These are phyloP conservation scores for Lachnellula suecica DNA, from an alignment of 2,329 filamentous ascomycete species.

Conservation along the genomic window DNA sequence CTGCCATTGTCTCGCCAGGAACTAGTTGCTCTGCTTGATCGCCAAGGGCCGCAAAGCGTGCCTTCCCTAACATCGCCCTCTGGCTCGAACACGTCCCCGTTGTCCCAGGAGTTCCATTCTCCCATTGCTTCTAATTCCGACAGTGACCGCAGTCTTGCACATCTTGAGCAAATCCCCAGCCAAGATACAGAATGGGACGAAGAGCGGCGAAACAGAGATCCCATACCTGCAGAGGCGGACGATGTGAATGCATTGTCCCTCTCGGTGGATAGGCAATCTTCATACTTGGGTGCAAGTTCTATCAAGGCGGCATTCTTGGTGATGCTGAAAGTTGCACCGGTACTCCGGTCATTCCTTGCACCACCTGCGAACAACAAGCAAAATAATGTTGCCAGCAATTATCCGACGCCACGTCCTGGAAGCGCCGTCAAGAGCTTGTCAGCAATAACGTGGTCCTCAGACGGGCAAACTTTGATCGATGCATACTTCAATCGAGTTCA, in stretches of 20 bases:
- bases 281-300: conserved; percentile 72
- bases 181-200: conserved; percentile 69
- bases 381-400: conserved; percentile 21
- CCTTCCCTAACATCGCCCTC: conserved; percentile 48
- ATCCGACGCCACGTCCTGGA: conserved; percentile 32
- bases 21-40: conserved; percentile 56
- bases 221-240: conserved; percentile 64
- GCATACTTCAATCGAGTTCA: conserved; percentile 76
- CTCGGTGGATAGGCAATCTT: conserved; percentile 55
- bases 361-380: conserved; percentile 24
- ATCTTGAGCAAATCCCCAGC: conserved; percentile 68
- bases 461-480: conserved; percentile 68
- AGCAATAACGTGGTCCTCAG: conserved; percentile 56
- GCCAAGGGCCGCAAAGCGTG: conserved; percentile 30
- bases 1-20: conserved; percentile 57
- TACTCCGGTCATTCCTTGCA: conserved; percentile 45
- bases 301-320: conserved; percentile 74
- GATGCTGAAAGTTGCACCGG: conserved; percentile 55
- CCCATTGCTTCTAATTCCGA: conserved; percentile 51
- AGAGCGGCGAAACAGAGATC: conserved; percentile 51
- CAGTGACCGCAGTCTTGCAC: conserved; percentile 41
- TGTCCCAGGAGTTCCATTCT: conserved; percentile 48
- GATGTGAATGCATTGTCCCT: conserved; percentile 69
- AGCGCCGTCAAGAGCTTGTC: conserved; percentile 33
- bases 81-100: conserved; percentile 51